Evolutionary conservation across 2,329 filamentous ascomycete species (phyloP), one percentile per base, ranked within the genome.

Genomic region (Exserohilum rostratum): DNA sequence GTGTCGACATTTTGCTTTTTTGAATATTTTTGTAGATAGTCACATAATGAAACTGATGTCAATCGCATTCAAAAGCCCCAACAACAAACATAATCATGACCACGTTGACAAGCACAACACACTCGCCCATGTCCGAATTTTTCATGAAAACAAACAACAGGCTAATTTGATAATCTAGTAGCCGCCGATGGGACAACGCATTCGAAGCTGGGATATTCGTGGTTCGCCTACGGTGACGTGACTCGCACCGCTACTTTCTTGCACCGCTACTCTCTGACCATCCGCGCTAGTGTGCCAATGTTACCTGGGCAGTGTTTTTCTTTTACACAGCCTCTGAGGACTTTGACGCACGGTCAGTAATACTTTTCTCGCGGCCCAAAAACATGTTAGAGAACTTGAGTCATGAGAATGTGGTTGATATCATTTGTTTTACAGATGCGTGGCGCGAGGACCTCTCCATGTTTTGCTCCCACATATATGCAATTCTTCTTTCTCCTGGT

Each of bases 351-450:
- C 11, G 25, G 11, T n/a, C 6, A 29, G 22, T n/a, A 29, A 7
- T 22, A 10, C 22, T 5, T n/a, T 30, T 20, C 20, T 11, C 5
- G n/a, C 6, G 10, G 31, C 7, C 15, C n/a, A 12, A 20, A 35
- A 25, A 46, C 2, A 5, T 25, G 10, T 7, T 35, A 15, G 18
- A 13, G 5, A 15, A 22, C 20, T 35, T 35, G 20, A 30, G 45
- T 20, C 31, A 31, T 46, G 42, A 50, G 40, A 40, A 46, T 17
- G 42, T 43, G 22, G 20, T 51, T 37, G 37, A 29, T 43, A 27
- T 55, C 25, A 18, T 10, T 30, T 43, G 29, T 55, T 15, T 25
- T 52, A 52, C 53, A 55, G 17, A 44, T 52, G 53, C 48, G 31
- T 39, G 43, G 42, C 42, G 42, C 47, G 37, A 37, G 38, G 31